Evolutionary conservation across 257 asterid species (phyloP).

Genomic region (Penstemon newberryi): DNA sequence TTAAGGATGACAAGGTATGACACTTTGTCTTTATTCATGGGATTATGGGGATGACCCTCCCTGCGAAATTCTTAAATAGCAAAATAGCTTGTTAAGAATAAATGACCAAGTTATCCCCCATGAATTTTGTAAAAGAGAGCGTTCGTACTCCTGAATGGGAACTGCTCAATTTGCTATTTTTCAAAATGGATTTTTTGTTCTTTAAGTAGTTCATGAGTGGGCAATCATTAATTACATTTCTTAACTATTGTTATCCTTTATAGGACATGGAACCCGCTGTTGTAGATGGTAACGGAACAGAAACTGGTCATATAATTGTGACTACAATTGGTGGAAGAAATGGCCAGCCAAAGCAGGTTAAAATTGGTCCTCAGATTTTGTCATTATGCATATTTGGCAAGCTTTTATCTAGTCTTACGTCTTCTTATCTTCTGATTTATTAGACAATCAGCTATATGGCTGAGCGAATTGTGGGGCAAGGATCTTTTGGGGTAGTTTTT

Average conservation of each 20-base stretch:
- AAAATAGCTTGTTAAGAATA: neutral
- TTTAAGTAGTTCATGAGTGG: too few species aligned
- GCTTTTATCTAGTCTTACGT: neutral
- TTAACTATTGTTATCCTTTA: conserved; percentile 6
- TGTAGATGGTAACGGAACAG: conserved; percentile 75
- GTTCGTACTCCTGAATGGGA: too few species aligned
- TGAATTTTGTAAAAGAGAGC: neutral
- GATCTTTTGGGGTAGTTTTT: conserved; percentile 85
- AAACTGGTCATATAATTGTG: conserved; percentile 82
- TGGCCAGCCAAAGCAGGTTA: conserved; percentile 78
- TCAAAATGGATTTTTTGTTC: neutral
- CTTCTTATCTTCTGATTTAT: neutral
- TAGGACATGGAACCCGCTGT: conserved; percentile 84
- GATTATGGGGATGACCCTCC: neutral
- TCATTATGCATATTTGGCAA: neutral
- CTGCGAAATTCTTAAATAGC: neutral
- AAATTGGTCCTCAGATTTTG: neutral
- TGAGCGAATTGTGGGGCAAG: conserved; percentile 81
- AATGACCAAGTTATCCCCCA: neutral
- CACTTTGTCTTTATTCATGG: neutral
- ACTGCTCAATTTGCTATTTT: too few species aligned
- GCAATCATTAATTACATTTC: too few species aligned
- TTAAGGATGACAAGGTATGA: conserved; percentile 60
- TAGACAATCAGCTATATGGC: conserved; percentile 93
- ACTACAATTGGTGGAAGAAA: conserved; percentile 75